These are phyloP conservation scores for Arctium lappa DNA, from an alignment of 129 eudicot genomes.

Conservation along the genomic window DNA sequence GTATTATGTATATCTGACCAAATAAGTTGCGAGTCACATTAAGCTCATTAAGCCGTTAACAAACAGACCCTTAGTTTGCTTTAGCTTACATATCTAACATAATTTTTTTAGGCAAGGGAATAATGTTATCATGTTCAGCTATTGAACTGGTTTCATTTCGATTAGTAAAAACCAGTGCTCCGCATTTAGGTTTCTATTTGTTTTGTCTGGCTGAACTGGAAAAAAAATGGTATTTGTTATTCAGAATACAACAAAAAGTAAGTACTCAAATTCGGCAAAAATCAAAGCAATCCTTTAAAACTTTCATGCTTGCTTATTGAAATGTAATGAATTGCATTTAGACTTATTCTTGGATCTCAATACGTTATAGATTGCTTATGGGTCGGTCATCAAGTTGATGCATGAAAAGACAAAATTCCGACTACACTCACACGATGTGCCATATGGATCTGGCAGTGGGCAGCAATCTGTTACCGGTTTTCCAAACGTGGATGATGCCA, in stretches of 20 bases:
- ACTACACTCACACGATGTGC: conserved; percentile 97
- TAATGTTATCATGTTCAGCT: background rate
- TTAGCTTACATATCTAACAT: background rate
- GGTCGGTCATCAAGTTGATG: conserved; percentile 88
- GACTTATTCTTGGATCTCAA: background rate
- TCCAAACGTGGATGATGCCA: conserved; percentile 86
- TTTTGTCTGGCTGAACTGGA: background rate
- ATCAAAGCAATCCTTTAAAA: background rate
- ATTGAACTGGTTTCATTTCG: background rate
- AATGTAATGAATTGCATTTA: conserved; percentile 2
- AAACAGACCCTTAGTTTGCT: background rate
- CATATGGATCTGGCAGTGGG: conserved; percentile 99
- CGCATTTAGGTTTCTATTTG: background rate
- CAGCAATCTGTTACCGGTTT: conserved; percentile 98
- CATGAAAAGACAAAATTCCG: conserved; percentile 88
- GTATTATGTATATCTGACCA: no score
- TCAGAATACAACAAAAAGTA: background rate
- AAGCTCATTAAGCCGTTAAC: no score
- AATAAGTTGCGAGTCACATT: no score
- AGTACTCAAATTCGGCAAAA: background rate
- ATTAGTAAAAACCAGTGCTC: background rate
- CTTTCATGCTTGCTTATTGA: background rate
- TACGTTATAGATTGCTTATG: conserved; percentile 71
- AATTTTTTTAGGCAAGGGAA: background rate
- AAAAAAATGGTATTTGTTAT: background rate